phyloP scores from a whole-genome alignment of 2,329 filamentous ascomycete genomes.

The Fusarium musae region DNA sequence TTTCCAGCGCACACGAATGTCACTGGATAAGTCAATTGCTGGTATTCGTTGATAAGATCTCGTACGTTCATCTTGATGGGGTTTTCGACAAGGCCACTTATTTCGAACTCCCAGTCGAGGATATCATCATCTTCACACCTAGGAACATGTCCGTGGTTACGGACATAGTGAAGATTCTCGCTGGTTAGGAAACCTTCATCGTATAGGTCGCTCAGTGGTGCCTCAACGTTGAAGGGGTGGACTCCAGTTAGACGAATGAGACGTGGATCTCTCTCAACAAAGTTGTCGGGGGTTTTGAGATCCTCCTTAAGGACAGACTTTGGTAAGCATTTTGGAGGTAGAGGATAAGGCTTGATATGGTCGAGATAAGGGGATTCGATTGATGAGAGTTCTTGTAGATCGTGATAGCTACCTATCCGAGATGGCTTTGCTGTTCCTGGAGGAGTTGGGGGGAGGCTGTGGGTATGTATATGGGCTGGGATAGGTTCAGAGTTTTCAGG shows the following conservation, averaged over 20 bases:
- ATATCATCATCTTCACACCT: constrained; percentile 77
- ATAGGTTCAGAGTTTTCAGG: constrained; percentile 21
- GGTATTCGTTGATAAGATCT: constrained; percentile 77
- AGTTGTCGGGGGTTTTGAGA: constrained; percentile 82
- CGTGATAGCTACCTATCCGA: constrained; percentile 48
- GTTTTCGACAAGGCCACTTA: constrained; percentile 85
- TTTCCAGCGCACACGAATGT: constrained; percentile 95
- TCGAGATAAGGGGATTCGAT: constrained; percentile 29
- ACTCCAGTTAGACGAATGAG: constrained; percentile 88
- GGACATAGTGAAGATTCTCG: constrained; percentile 88
- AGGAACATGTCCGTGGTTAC: constrained; percentile 89
- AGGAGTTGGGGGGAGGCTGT: constrained; percentile 53
- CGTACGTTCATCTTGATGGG: constrained; percentile 78
- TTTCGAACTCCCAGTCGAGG: constrained; percentile 81
- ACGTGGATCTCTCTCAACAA: constrained; percentile 82
- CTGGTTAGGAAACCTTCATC: constrained; percentile 86
- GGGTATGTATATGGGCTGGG: constrained; percentile 32
- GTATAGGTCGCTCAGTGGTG: constrained; percentile 81
- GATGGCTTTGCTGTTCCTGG: constrained; percentile 53
- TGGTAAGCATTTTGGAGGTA: constrained; percentile 73
- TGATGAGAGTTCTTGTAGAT: constrained; percentile 26
- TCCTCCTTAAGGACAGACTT: constrained; percentile 78
- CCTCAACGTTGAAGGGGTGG: constrained; percentile 92
- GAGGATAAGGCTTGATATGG: constrained; percentile 59
- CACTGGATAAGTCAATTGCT: constrained; percentile 86